Evolutionary conservation across 2,329 filamentous ascomycete species (phyloP).

Genomic region (Ceratocystis papillata): DNA sequence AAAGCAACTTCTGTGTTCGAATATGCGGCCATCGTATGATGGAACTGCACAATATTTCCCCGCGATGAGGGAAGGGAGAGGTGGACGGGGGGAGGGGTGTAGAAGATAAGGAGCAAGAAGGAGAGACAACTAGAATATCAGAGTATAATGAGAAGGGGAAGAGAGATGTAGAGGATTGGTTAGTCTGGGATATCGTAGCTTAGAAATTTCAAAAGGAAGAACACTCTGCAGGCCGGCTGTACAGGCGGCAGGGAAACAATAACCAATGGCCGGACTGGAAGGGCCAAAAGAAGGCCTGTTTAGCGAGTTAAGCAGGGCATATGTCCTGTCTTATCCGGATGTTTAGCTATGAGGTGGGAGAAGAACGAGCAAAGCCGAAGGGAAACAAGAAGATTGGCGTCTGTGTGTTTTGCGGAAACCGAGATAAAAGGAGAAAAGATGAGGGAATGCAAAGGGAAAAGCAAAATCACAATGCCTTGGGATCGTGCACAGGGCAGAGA

Average conservation of each 20-base stretch:
- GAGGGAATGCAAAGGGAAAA: background rate
- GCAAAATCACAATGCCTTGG: background rate
- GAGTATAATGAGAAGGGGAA: background rate
- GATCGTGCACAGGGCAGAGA: slow-evolving; percentile 1
- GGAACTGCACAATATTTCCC: slow-evolving; percentile 6
- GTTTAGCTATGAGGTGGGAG: background rate
- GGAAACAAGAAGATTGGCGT: slow-evolving; percentile 9
- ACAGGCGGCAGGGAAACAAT: background rate
- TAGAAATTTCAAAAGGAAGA: background rate
- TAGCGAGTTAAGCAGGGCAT: slow-evolving; percentile 1
- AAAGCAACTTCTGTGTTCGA: slow-evolving; percentile 8
- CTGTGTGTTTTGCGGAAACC: background rate
- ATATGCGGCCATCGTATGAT: slow-evolving; percentile 13
- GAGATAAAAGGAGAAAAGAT: background rate
- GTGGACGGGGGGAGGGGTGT: background rate
- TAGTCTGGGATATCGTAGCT: background rate
- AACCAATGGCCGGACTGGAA: background rate
- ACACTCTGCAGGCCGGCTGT: background rate
- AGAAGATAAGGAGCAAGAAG: background rate
- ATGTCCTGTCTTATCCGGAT: background rate
- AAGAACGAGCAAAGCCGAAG: background rate
- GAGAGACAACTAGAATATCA: background rate
- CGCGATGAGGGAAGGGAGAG: background rate
- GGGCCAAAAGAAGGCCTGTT: background rate
- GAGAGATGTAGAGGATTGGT: background rate